Evolutionary conservation across 176 grass and related monocot genomes (phyloP), one percentile per base, ranked within the genome.

Genomic region (Lolium perenne): DNA sequence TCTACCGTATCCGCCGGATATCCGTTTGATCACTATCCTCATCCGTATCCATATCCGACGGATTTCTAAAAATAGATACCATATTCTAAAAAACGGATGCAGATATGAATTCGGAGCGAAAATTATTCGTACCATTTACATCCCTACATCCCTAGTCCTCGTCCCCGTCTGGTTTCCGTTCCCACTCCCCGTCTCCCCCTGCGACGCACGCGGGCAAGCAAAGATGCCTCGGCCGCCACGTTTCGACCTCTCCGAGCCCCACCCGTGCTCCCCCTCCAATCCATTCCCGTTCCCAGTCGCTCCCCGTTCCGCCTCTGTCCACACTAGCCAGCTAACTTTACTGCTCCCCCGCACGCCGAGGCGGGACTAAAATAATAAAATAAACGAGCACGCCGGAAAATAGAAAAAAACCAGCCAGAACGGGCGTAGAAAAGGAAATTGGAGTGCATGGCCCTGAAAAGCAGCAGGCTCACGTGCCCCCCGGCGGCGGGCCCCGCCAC

Each of bases 391-490:
- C 78, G 78, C 26, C 63, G 35, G 35, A 8, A 16, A 70, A 54
- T 43, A 67, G 16, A 82, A 66, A 55, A 1, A 10, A 41, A 41
- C 17, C 17, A n/a, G 17, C 17, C 62, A 74, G 79, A 38, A 68
- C 79, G 71, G 57, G 29, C 5, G 10, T 7, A 3, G 1, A 61
- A 71, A 71, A 23, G 1, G 38, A 40, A 66, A 29, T 1, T 6
- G 5, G 18, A 1, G 51, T 7, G 84, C 73, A 62, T 61, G 71
- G 43, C 32, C 65, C 51, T 21, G 58, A 78, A 80, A 90, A 87
- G 80, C 75, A 83, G 40, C 16, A 10, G 23, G 68, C 80, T 87
- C 84, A 90, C 89, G 89, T 87, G 89, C 78, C 54, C 79, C 18
- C 57, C 7, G 8, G 8, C 8, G 20, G 12, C 62, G 82, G 82